Evolutionary conservation across 495 filamentous ascomycete genomes (phyloP), one percentile per base, ranked within the genome.

Genomic region (Ascodesmis nigricans): DNA sequence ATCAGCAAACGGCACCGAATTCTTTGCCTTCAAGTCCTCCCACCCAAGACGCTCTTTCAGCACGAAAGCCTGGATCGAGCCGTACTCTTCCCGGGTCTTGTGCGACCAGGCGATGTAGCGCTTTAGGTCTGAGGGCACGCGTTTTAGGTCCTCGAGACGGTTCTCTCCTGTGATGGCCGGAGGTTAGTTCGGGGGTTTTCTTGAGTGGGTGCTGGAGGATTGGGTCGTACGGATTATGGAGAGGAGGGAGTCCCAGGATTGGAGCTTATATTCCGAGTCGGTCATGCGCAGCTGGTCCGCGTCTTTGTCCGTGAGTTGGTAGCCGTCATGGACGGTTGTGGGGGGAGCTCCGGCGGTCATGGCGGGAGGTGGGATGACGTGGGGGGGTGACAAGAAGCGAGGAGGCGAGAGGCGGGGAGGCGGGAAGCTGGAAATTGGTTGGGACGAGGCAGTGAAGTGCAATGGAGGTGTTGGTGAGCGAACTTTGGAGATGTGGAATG

Each of bases 71-170:
- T 69, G 77, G 39, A 82, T 76, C 39, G 62, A 64, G 38, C 80
- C 80, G 53, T 87, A 91, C 36, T 70, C 45, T 20, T 59, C 55
- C 41, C 78, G 80, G 32, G 64, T 77, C 29, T 69, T 55, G 35
- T 62, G 57, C 5, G 68, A 70, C 82, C 82, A 92, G 34, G 66
- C 54, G 34, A 87, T 71, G 54, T 95, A 95, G 30, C 76, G 74
- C 48, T 68, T 62, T 6, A 91, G 64, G 49, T 87, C 77, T 40
- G 74, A 80, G 20, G 84, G 84, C 53, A 69, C 72, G 38, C 84
- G 69, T 55, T 77, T 78, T 20, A 95, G 64, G 8, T 71, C 61
- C 18, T 62, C 66, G 44, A 92, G 75, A 29, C 76, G 63, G 50
- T 90, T 87, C 15, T 61, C 58, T 44, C 19, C 33, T 43, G 34